Base-by-base conservation (phyloP, 2,329 filamentous ascomycete species). In the Penicillium sp. region DNA sequence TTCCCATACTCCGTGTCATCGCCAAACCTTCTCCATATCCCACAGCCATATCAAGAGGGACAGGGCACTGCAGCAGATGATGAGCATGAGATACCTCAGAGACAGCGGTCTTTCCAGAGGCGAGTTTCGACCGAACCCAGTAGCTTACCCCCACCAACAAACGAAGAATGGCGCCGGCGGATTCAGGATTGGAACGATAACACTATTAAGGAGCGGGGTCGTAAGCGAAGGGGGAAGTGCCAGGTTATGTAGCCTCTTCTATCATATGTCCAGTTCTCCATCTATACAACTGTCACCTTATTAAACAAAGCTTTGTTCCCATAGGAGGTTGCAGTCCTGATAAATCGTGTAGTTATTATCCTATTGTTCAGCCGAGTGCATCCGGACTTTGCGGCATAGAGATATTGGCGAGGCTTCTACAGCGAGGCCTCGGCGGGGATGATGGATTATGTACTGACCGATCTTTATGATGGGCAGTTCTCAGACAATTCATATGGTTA, bases 181-280 rank as follows among this genome's bases (percentile, higher is more conserved):
- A 74, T 75, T 51, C 68, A 72, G 42, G 70, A 74, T 50, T 74
- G 73, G 72, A 74, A 72, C 46, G 66, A 72, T 55, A 64, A 66
- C 42, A 74, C 70, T 12, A 72, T 74, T 35, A 64, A 68, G 27
- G 72, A 75, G 55, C 60, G 68, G 49, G 67, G 60, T 50, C 70
- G 65, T 52, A 71, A 66, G 47, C 65, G 61, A 50, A 63, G 72
- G 50, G 65, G 55, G 44, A 74, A 69, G 56, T 76, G 74, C 58
- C 61, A 65, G 37, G 60, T 76, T 49, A 75, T 76, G 73, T 76
- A 66, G 59, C 37, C 54, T 54, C 25, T 23, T 50, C 6, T 47
- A 42, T 39, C 47, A 37, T 51, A 34, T 32, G 39, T 55, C 37
- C 34, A 32, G 39, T 34, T 31, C 25, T 40, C 13, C 21, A 18